Evolutionary conservation across 306 rosid genomes (phyloP), one percentile per base, ranked within the genome.

Genomic region (Fagus crenata): DNA sequence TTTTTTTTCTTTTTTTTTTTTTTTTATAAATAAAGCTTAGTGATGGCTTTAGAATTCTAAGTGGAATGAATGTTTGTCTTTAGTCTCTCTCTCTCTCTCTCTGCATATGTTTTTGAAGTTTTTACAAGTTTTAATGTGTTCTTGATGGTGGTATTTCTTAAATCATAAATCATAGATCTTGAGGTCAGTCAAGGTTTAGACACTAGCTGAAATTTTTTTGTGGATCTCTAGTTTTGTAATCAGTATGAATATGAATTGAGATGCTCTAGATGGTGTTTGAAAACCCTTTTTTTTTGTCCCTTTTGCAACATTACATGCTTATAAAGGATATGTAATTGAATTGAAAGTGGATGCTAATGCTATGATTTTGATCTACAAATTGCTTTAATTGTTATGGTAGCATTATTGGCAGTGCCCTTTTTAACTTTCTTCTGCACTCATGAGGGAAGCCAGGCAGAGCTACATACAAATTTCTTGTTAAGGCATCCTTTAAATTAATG

Each of bases 121-220:
- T 63, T 65, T 18, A 40, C 35, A 5, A 15, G 51, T 32, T 28
- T 53, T 65, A 5, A 46, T 17, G 63, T 53, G 31, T 67, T 7
- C 63, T 13, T 71, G n/a, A 35, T 35, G 22, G 43, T 63, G 69
- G 43, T 6, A 12, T 63, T 35, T 63, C 41, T 35, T 35, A 63
- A 35, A 63, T 37, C 41, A 36, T 13, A 36, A 35, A 63, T 37
- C 41, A 36, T 13, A 36, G 32, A 58, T 78, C 73, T 5, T 43
- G 75, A 70, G 33, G 41, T 64, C 28, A 37, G 60, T 37, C 28
- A 77, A 61, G 56, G 39, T 40, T 53, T 63, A 8, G 49, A 40
- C 15, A 14, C 32, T 65, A 12, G 51, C 51, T 17, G 71, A 49
- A 39, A 65, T 14, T 39, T 37, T 67, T 2, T 67, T 67, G 49